Percentiles rank a stretch among this genome's conserved stretches.
These are phyloP conservation scores for Boletellus sp. DNA, from an alignment of 768 basidiomycete species.

Conservation along the genomic window DNA sequence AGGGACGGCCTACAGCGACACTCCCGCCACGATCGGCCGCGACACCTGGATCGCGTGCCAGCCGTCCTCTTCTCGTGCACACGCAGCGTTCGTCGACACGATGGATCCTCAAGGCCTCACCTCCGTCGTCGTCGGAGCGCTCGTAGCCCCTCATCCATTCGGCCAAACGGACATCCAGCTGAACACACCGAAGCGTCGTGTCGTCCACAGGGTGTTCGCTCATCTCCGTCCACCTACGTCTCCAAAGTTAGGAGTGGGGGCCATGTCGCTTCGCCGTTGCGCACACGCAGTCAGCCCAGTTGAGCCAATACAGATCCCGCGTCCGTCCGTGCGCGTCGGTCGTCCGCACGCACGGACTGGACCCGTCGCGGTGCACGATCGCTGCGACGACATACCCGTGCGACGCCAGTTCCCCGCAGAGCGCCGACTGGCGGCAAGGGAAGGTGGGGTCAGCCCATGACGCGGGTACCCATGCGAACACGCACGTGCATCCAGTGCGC, in stretches of 20 bases:
- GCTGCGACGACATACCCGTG: constrained; percentile 44
- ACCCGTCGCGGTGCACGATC: constrained; percentile 47
- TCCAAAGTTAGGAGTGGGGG: not conserved
- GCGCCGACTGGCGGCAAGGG: constrained; percentile 24
- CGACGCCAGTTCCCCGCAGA: constrained; percentile 43
- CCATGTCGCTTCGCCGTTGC: too few relatives aligned
- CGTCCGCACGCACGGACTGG: constrained; percentile 34
- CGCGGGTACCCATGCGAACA: not conserved
- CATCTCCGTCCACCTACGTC: constrained; percentile 25
- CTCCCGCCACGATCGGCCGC: constrained; percentile 20
- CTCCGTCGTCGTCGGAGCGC: constrained; percentile 10
- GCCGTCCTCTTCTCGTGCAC: constrained; percentile 20
- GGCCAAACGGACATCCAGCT: constrained; percentile 35
- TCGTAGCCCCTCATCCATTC: constrained; percentile 35
- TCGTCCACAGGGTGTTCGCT: constrained; percentile 34
- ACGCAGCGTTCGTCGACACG: too few relatives aligned
- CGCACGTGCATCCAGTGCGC: constrained; percentile 37
- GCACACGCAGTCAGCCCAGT: constrained; percentile 28
- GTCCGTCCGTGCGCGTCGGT: constrained; percentile 19
- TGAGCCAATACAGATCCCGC: constrained; percentile 31
- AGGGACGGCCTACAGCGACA: too few relatives aligned
- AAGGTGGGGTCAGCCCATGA: too few relatives aligned
- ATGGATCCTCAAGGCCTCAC: not conserved
- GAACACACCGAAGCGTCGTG: constrained; percentile 26
- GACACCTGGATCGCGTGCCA: constrained; percentile 18